Percentiles rank a stretch among this genome's conserved stretches.
Evolutionary conservation across 2,329 filamentous ascomycete species (phyloP).

Genomic region (Cadophora sp.): DNA sequence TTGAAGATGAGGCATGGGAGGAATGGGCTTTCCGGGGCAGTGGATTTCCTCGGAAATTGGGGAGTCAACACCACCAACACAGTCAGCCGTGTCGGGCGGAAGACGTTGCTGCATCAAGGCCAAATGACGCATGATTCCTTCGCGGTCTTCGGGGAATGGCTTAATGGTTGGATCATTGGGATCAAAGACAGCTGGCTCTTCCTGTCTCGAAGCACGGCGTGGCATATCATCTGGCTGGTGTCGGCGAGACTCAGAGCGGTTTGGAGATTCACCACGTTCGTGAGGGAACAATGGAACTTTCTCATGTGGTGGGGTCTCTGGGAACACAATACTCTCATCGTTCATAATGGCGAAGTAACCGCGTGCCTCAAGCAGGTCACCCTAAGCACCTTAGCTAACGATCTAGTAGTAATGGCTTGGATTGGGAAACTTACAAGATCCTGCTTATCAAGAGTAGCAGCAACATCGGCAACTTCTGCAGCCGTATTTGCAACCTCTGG

Average conservation of each 20-base stretch:
- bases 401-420: background rate
- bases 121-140: constrained; percentile 38
- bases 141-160: constrained; percentile 41
- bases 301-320: constrained; percentile 40
- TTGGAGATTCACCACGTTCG: constrained; percentile 34
- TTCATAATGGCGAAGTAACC: constrained; percentile 17
- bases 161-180: constrained; percentile 41
- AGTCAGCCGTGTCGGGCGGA: constrained; percentile 34
- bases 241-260: constrained; percentile 12
- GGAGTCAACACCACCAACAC: constrained; percentile 10
- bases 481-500: constrained; percentile 52
- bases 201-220: constrained; percentile 5
- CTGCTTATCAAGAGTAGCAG: constrained; percentile 44
- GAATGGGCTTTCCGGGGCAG: constrained; percentile 10
- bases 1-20: constrained; percentile 9
- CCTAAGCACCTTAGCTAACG: constrained; percentile 7
- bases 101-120: constrained; percentile 36
- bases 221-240: constrained; percentile 4
- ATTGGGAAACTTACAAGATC: constrained; percentile 12
- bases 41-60: constrained; percentile 14
- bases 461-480: constrained; percentile 53
- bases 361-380: constrained; percentile 15
- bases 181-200: constrained; percentile 32
- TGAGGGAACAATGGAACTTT: constrained; percentile 43
- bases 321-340: constrained; percentile 18